These are phyloP conservation scores for Gaeumannomyces sp. DNA, from an alignment of 2,329 filamentous ascomycete species.

Conservation along the genomic window DNA sequence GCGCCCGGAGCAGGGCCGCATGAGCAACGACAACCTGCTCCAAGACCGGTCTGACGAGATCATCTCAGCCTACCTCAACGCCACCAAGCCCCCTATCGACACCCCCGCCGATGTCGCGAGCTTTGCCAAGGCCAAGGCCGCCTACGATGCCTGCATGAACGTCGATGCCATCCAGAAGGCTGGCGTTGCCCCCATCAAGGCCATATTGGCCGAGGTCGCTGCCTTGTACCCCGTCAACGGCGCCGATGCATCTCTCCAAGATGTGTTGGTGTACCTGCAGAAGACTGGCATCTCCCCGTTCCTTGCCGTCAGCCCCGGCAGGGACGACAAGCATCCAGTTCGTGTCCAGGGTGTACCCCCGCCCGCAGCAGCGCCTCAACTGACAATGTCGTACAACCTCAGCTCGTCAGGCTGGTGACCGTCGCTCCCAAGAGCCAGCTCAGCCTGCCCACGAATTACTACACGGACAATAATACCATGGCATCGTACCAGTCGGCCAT, in stretches of 20 bases:
- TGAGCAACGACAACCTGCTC: slow-evolving; percentile 8
- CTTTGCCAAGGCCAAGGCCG: slow-evolving; percentile 7
- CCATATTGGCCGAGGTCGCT: not conserved
- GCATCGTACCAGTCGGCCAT: not conserved
- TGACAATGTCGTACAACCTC: not conserved
- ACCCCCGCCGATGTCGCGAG: slow-evolving; percentile 5
- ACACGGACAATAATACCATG: slow-evolving; percentile 2
- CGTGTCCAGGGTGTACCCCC: not conserved
- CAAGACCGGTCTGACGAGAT: slow-evolving; percentile 10
- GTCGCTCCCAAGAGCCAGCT: not conserved
- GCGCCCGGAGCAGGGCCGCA: slow-evolving; percentile 7
- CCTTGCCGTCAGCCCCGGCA: slow-evolving; percentile 11
- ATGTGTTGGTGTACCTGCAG: slow-evolving; percentile 28
- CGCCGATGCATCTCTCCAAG: not conserved
- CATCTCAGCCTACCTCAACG: slow-evolving; percentile 3
- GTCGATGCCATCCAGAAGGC: slow-evolving; percentile 1
- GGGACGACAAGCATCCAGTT: slow-evolving; percentile 12
- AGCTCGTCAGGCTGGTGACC: not conserved
- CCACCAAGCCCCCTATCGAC: slow-evolving; percentile 7
- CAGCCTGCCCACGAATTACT: slow-evolving; percentile 6
- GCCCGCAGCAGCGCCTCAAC: not conserved
- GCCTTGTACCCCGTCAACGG: not conserved
- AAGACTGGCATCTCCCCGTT: slow-evolving; percentile 28
- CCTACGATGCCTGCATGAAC: slow-evolving; percentile 11
- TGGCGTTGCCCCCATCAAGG: not conserved